Evolutionary conservation across 805 yeast genomes (phyloP).

Genomic region (Kuraishia hungarica): DNA sequence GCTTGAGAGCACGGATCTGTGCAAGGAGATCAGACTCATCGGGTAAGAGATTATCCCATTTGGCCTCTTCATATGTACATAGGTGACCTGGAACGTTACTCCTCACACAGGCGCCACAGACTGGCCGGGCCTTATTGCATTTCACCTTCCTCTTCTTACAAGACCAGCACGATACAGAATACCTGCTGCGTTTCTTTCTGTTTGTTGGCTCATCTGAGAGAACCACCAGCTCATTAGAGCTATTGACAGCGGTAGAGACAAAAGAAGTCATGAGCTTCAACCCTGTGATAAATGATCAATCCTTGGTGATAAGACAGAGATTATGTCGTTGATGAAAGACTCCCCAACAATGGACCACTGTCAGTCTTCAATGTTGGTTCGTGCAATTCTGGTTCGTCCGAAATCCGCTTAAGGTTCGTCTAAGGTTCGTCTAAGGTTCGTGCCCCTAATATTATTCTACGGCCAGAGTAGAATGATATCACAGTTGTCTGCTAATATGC

Average conservation of each 20-base stretch:
- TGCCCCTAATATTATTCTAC: too few species aligned
- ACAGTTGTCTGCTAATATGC: too few species aligned
- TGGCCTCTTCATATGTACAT: slow-evolving; percentile 13
- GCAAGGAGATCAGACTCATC: not conserved
- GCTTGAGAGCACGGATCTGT: slow-evolving; percentile 3
- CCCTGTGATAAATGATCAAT: slow-evolving; percentile 1
- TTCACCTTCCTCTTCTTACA: slow-evolving; percentile 44
- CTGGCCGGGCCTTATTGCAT: slow-evolving; percentile 35
- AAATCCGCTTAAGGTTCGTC: too few species aligned
- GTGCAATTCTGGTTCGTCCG: too few species aligned
- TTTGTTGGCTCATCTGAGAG: not conserved
- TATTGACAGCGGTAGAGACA: slow-evolving; percentile 1
- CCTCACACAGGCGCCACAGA: slow-evolving; percentile 30
- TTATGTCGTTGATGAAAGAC: too few species aligned
- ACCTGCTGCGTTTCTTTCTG: slow-evolving; percentile 33
- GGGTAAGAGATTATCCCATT: not conserved
- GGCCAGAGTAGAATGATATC: too few species aligned
- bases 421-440: too few species aligned
- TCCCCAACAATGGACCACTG: too few species aligned
- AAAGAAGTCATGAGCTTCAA: not conserved
- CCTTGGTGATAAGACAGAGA: too few species aligned
- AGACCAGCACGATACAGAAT: slow-evolving; percentile 28
- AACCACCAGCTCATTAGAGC: slow-evolving; percentile 2
- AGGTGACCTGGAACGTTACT: slow-evolving; percentile 12
- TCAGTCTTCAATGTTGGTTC: too few species aligned